Conservation (phyloP, 1,284 basidiomycete species). For the Fomitopsis palustris region DNA sequence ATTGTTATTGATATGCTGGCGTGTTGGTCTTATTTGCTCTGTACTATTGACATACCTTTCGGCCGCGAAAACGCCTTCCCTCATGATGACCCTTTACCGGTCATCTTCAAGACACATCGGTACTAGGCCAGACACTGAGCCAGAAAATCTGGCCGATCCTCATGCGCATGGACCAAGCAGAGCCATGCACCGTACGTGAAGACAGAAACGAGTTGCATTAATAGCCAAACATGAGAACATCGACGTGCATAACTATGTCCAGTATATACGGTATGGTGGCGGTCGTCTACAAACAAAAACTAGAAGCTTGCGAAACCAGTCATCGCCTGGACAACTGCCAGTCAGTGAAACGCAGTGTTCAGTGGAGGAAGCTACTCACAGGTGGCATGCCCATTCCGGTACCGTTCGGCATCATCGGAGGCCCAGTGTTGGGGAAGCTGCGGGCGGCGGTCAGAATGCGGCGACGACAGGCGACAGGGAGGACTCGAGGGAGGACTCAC, state of each 20-base stretch:
- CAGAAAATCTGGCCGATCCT: no score
- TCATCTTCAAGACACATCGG: no score
- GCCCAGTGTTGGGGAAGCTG: constrained; percentile 42
- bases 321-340: constrained; percentile 26
- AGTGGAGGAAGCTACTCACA: constrained; percentile 28
- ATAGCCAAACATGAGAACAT: constrained; percentile 7
- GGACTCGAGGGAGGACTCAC: constrained; percentile 25
- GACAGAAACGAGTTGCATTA: constrained; percentile 4
- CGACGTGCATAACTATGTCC: constrained; percentile 20
- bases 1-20: no score
- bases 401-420: constrained; percentile 28
- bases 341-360: not conserved
- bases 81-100: no score
- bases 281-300: constrained; percentile 9
- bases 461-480: not conserved
- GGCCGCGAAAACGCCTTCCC: no score
- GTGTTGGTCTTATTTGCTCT: no score
- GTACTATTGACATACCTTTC: no score
- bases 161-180: no score
- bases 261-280: constrained; percentile 16
- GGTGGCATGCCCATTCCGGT: constrained; percentile 37
- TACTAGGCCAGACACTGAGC: no score
- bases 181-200: not conserved
- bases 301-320: constrained; percentile 34
- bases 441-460: not conserved